Evolutionary conservation across 139 green algal genomes (phyloP), one percentile per base, ranked within the genome.

Genomic region (Klebsormidium nitens): DNA sequence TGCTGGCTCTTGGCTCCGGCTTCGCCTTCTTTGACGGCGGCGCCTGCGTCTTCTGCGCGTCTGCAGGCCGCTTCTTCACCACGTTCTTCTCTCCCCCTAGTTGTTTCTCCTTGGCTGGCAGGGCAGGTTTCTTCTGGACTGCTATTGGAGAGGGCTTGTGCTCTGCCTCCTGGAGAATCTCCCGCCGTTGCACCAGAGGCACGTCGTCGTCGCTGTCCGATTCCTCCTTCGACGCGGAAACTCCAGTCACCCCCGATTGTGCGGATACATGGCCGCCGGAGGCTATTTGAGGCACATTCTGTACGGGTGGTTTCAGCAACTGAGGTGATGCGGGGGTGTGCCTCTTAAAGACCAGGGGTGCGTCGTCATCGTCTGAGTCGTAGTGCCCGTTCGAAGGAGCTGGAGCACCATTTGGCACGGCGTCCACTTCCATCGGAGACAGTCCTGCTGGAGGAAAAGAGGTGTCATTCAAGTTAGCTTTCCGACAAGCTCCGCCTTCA

Each of bases 41-140:
- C 63, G 5, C 63, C 63, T 71, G 36, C 26, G 5, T 71, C 47
- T 70, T 70, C 23, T 69, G 35, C 47, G 29, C 63, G 4, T 71
- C 5, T 5, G 3, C 11, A 71, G 35, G 28, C 23, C 4, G 39
- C 17, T 66, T 34, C 14, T 6, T 19, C 11, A 64, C 8, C 8
- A 8, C 28, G 14, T 68, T 29, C 59, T 65, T 6, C 38, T 52
- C 29, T 68, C 8, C 23, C 23, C 23, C 46, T 55, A 55, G 46
- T 31, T 31, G 23, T 23, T 55, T 55, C 46, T 55, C 23, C 46
- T 23, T 55, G 46, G 46, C 46, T 23, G n/a, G n/a, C n/a, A n/a
- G n/a, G n/a, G n/a, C n/a, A n/a, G n/a, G 46, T 23, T 55, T 23
- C 46, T 55, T 23, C 46, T 55, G 46, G 23, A 55, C 46, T 23